phyloP scores from a whole-genome alignment of 441 rosid genomes.

The Bruguiera hainesii region DNA sequence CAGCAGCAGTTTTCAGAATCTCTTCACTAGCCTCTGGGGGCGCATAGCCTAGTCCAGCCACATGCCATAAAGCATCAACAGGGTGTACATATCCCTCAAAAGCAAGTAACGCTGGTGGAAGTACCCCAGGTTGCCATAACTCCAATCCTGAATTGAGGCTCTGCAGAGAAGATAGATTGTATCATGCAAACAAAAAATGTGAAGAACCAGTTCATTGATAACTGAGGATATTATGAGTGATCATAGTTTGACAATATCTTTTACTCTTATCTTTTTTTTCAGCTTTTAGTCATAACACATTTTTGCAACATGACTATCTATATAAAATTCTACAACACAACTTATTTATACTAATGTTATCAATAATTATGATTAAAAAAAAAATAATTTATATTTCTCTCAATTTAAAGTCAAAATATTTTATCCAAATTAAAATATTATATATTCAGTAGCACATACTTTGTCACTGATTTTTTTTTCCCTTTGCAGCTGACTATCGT shows the following conservation, averaged over 20 bases:
- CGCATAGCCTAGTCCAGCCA: conserved; percentile 68
- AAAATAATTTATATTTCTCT: no score
- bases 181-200: background rate
- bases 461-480: no score
- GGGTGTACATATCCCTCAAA: conserved; percentile 69
- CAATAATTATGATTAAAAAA: background rate
- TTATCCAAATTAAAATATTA: no score
- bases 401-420: no score
- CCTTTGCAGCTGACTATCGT: background rate
- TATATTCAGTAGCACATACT: no score
- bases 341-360: background rate
- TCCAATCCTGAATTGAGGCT: conserved; percentile 59
- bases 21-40: conserved; percentile 30
- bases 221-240: background rate
- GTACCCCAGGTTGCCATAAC: conserved; percentile 83
- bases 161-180: conserved; percentile 32
- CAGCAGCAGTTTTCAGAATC: conserved; percentile 53
- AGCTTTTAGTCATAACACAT: no score
- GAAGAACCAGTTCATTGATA: background rate
- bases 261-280: no score
- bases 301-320: no score
- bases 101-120: conserved; percentile 75
- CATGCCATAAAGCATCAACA: conserved; percentile 80
- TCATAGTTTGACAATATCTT: no score
- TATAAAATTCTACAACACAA: background rate